phyloP scores from a whole-genome alignment of 352 stramenopile genomes.

The Chloridella minuta region DNA sequence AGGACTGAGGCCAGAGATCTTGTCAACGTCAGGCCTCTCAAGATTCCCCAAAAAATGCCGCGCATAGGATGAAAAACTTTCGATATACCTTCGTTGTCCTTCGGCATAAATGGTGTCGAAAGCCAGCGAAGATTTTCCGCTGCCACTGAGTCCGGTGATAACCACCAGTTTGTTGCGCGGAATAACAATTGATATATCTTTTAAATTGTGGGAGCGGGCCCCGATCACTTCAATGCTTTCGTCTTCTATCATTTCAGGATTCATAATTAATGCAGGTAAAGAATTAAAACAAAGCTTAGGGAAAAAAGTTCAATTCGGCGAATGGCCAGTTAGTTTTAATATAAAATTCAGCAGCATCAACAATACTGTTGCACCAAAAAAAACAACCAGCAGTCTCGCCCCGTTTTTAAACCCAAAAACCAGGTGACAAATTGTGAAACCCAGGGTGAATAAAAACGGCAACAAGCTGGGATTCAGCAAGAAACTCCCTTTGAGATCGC shows the following conservation, averaged over 20 bases:
- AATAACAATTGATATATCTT: neutral
- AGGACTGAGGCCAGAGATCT: neutral
- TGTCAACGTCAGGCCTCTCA: neutral
- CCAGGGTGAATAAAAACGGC: no score
- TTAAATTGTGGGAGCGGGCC: neutral
- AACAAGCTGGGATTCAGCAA: no score
- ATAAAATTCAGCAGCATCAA: no score
- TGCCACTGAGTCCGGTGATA: neutral
- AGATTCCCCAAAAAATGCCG: neutral
- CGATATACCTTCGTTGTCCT: neutral
- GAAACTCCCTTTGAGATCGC: no score
- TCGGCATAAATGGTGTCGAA: neutral
- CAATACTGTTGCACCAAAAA: no score
- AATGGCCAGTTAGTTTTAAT: no score
- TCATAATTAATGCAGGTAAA: neutral
- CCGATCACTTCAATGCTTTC: neutral
- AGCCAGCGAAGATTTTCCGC: neutral
- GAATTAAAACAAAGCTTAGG: no score
- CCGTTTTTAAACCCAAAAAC: no score
- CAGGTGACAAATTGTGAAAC: no score
- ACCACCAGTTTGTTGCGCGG: neutral
- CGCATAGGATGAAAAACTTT: neutral
- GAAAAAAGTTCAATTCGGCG: no score
- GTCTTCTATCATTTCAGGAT: neutral
- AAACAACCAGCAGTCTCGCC: no score